Evolutionary conservation across 192 early-diverging fungal species (phyloP).

Genomic region (Phycomyces blakesleeanus): DNA sequence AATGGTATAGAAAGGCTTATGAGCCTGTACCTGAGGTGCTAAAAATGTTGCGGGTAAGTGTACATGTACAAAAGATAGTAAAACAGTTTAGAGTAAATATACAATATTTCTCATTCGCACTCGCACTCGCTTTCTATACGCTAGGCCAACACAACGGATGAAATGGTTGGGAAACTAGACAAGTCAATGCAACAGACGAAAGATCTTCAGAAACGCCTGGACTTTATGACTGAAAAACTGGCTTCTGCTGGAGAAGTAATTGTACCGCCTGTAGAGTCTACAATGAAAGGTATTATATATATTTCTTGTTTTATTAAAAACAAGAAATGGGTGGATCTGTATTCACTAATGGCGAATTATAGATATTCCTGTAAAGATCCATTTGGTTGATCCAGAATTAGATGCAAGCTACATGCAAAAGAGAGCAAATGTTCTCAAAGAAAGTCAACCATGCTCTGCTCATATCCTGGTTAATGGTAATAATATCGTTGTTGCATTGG

Average conservation of each 20-base stretch:
- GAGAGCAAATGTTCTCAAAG: slow-evolving; percentile 41
- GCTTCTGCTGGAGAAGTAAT: slow-evolving; percentile 23
- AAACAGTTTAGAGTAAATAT: not conserved
- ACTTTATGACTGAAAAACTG: slow-evolving; percentile 40
- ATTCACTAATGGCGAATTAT: too few relatives aligned
- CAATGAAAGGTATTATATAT: slow-evolving; percentile 23
- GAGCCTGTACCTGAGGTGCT: slow-evolving; percentile 39
- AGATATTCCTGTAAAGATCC: slow-evolving; percentile 31
- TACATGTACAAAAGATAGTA: slow-evolving; percentile 19
- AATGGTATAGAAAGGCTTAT: slow-evolving; percentile 44
- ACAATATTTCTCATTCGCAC: not conserved
- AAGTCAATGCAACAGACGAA: slow-evolving; percentile 38
- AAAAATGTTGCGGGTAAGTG: slow-evolving; percentile 31
- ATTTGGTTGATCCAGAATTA: slow-evolving; percentile 35
- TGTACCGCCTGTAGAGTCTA: slow-evolving; percentile 11
- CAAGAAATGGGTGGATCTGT: not conserved
- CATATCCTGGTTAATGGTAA: slow-evolving; percentile 45
- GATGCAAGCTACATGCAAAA: slow-evolving; percentile 42
- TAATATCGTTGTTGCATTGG: slow-evolving; percentile 39
- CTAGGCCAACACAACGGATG: slow-evolving; percentile 29
- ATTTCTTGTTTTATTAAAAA: not conserved
- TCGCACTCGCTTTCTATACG: not conserved
- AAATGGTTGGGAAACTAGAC: slow-evolving; percentile 40
- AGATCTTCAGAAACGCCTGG: slow-evolving; percentile 38
- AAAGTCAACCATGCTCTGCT: slow-evolving; percentile 23